Conservation (phyloP, 163 green algal genomes). For the Scenedesmus sp. region DNA sequence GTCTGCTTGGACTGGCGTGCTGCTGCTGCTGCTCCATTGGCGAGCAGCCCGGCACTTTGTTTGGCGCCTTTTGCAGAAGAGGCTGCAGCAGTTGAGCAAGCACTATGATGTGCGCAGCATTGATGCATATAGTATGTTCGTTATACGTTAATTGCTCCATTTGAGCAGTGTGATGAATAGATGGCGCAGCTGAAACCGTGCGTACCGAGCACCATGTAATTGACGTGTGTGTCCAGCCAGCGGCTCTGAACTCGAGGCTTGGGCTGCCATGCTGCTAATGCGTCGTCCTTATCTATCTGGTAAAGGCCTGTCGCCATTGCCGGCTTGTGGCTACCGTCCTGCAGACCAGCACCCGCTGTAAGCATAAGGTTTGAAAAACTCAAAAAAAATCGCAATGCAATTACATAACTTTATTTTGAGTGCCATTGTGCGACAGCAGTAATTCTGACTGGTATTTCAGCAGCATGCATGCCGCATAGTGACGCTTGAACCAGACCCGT, state of each 20-base stretch:
- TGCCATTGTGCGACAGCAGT: too few species aligned
- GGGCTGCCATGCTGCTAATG: conserved; percentile 26
- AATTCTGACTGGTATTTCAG: too few species aligned
- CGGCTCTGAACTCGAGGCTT: conserved; percentile 22
- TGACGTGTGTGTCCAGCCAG: conserved; percentile 43
- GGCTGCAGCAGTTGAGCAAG: neutral
- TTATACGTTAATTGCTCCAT: neutral
- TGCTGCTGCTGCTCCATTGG: neutral
- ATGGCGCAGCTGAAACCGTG: neutral
- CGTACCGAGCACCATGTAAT: conserved; percentile 41
- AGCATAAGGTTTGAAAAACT: neutral
- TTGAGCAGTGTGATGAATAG: neutral
- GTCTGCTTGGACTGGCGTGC: neutral
- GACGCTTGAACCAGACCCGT: too few species aligned
- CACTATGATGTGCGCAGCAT: neutral
- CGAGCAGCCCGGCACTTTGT: neutral
- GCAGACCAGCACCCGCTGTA: neutral
- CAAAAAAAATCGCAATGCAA: too few species aligned
- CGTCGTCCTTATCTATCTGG: conserved; percentile 14
- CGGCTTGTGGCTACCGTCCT: neutral
- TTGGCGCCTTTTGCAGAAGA: neutral
- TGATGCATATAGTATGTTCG: too few species aligned
- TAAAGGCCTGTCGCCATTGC: neutral
- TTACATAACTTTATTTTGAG: too few species aligned
- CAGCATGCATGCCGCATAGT: too few species aligned